Evolutionary conservation across 768 basidiomycete genomes (phyloP).

Genomic region (Paxillus involutus): DNA sequence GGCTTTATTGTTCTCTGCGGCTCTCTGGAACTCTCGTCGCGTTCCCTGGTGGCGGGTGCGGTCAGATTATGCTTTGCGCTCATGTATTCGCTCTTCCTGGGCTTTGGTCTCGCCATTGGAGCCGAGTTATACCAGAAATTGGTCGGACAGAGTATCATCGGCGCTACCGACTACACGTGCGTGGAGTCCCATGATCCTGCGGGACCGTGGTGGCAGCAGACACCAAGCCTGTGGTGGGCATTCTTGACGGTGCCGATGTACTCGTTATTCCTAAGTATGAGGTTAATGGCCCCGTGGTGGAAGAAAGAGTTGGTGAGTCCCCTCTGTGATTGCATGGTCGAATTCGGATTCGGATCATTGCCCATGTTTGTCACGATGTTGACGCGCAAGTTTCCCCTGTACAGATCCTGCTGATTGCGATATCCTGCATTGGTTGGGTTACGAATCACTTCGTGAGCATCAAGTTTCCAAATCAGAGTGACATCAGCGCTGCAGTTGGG

Average conservation of each 20-base stretch:
- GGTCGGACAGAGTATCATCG: conserved; percentile 44
- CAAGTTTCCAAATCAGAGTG: conserved; percentile 65
- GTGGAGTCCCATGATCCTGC: conserved; percentile 48
- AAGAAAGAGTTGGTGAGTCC: conserved; percentile 53
- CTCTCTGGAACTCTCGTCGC: conserved; percentile 74
- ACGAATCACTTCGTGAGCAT: conserved; percentile 65
- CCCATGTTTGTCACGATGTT: background rate
- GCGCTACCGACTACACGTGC: conserved; percentile 63
- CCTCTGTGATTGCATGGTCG: background rate
- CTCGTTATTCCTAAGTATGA: conserved; percentile 63
- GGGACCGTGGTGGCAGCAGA: conserved; percentile 74
- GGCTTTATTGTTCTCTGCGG: conserved; percentile 74
- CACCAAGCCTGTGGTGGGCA: conserved; percentile 72
- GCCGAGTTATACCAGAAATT: conserved; percentile 65
- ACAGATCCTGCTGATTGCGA: conserved; percentile 51
- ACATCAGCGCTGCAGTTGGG: conserved; percentile 80
- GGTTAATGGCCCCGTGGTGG: conserved; percentile 60
- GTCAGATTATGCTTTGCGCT: conserved; percentile 80
- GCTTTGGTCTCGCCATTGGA: conserved; percentile 83
- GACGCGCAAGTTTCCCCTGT: background rate
- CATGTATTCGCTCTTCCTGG: conserved; percentile 75
- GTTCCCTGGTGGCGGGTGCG: conserved; percentile 82
- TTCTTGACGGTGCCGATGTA: conserved; percentile 73
- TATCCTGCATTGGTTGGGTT: conserved; percentile 73
- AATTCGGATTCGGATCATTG: background rate